These are phyloP conservation scores for Botryotinia calthae DNA, from an alignment of 2,329 filamentous ascomycete species.

Conservation along the genomic window DNA sequence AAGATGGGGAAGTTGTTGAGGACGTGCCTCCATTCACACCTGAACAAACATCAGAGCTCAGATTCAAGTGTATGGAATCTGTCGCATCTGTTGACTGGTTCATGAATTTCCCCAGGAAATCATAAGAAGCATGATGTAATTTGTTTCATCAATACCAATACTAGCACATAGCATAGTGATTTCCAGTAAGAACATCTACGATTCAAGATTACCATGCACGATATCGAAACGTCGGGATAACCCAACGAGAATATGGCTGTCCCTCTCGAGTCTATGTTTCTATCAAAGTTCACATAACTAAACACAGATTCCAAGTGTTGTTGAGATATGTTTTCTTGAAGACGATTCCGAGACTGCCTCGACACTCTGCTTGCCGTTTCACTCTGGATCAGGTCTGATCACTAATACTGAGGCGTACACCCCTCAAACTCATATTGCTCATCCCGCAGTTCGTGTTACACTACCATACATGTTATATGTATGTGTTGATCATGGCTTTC, in stretches of 20 bases:
- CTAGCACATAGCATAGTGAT: background rate
- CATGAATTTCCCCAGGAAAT: background rate
- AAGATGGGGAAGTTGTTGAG: constrained; percentile 7
- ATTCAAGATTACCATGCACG: background rate
- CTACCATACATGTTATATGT: too few relatives aligned
- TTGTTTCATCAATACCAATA: background rate
- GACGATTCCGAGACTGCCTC: background rate
- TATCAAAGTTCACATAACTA: background rate
- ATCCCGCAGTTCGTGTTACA: constrained; percentile 15
- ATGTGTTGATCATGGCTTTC: constrained; percentile 2
- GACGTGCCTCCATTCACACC: background rate
- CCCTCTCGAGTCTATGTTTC: background rate
- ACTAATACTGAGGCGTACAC: background rate
- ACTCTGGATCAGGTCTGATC: background rate
- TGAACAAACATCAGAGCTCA: background rate
- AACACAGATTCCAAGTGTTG: background rate
- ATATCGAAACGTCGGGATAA: background rate
- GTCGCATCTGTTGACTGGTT: background rate
- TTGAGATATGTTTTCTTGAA: background rate
- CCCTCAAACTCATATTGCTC: constrained; percentile 5
- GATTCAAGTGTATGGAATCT: background rate
- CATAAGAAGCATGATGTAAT: background rate
- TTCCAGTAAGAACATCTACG: background rate
- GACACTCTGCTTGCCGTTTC: constrained; percentile 8
- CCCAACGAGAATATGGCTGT: too few relatives aligned